These are phyloP conservation scores for Oehlia diaphana DNA, from an alignment of 192 early-diverging fungal species.

Conservation along the genomic window DNA sequence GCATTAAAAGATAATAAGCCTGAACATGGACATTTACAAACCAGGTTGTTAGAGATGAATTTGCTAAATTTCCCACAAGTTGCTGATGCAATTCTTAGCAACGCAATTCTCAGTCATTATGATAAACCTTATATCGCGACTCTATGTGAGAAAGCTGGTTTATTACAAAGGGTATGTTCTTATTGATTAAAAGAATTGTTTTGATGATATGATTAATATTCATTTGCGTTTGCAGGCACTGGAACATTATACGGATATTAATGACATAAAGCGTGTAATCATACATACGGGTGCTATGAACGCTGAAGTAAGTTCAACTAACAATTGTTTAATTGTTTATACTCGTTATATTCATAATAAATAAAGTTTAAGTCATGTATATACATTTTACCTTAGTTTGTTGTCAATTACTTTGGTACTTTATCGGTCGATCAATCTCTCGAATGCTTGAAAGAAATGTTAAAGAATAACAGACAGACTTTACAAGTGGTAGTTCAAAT, in stretches of 20 bases:
- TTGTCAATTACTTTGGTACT: conserved; percentile 92
- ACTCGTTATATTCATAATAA: neutral
- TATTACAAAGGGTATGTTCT: conserved; percentile 81
- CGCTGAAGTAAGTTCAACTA: conserved; percentile 51
- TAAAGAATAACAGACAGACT: conserved; percentile 93
- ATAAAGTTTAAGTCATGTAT: too few relatives aligned
- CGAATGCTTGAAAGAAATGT: conserved; percentile 92
- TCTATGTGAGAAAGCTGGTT: conserved; percentile 97
- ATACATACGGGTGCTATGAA: conserved; percentile 84
- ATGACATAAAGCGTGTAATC: conserved; percentile 95
- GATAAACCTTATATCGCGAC: conserved; percentile 87
- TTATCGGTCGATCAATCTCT: conserved; percentile 97
- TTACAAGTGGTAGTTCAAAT: conserved; percentile 93
- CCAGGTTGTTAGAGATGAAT: conserved; percentile 96
- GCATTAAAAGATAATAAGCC: conserved; percentile 92
- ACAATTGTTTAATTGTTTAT: neutral
- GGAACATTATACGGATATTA: conserved; percentile 95
- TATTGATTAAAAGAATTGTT: neutral
- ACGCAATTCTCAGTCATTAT: conserved; percentile 95
- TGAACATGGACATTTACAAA: conserved; percentile 91
- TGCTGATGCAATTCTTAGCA: conserved; percentile 96
- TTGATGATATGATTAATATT: too few relatives aligned
- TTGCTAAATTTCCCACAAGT: conserved; percentile 96
- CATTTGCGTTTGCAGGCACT: conserved; percentile 56
- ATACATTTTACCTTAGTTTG: conserved; percentile 53